Base-by-base conservation (phyloP, 192 early-diverging fungal genomes). In the Gryganskiella cystojenkinii region DNA sequence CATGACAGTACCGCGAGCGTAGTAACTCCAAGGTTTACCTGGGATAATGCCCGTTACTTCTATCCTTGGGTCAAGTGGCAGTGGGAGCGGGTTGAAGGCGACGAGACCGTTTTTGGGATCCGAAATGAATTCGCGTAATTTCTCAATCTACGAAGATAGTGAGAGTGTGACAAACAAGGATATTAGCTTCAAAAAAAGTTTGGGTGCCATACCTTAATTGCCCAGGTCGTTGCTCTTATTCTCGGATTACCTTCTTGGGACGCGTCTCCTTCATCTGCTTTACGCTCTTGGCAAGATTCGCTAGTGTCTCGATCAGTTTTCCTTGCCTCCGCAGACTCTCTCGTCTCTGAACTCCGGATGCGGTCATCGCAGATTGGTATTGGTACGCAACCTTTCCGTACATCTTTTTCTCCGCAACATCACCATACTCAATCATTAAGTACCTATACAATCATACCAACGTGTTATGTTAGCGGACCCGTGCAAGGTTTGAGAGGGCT, bases 341-440 rank as follows among this genome's bases (percentile, higher is more conserved):
- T 46, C 94, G 82, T 27, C 93, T 84, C 22, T 88, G 73, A 20
- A 74, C 17, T 83, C 84, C 89, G 72, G 63, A 62, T 20, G 58
- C 83, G 9, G 84, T 74, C 81, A 98, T 87, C 0, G 87, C 86
- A 20, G 79, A 88, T 85, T 95, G 81, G 80, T 91, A 99, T 19
- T 94, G 90, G 79, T 87, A 95, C 13, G 90, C 87, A 7, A 98
- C 89, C 82, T 93, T 94, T 5, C 83, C 94, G 74, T 94, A 99
- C 85, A 95, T 92, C 71, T 90, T 92, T 20, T 95, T 94, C 28
- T 88, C 88, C 7, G 82, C 71, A 46, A 88, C 92, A 81, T 98
- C 95, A 61, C 95, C 93, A 74, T 90, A 95, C 80, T 99, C 98
- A 1, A 98, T 96, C 93, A 94, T 96, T 15, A 99, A 73, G 80